phyloP scores from a whole-genome alignment of 208 protist genomes.

The Eutreptiella sp. region DNA sequence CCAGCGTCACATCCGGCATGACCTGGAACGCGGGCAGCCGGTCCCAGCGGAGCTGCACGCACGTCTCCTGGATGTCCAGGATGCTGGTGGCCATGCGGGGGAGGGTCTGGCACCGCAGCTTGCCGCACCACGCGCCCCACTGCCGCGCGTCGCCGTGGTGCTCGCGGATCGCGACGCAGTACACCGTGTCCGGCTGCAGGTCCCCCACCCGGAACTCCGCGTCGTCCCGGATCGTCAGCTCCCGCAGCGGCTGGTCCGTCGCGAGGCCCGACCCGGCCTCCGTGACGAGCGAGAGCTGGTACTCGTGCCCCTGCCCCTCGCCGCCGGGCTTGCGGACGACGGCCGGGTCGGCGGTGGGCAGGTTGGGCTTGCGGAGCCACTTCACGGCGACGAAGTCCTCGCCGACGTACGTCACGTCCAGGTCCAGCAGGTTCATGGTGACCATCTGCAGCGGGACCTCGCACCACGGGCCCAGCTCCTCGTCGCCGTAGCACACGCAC shows the following conservation, averaged over 20 bases:
- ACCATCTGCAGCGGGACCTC: slow-evolving; percentile 70
- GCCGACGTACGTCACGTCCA: slow-evolving; percentile 72
- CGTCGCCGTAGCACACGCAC: slow-evolving; percentile 63
- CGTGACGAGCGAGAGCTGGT: slow-evolving; percentile 63
- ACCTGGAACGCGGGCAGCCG: slow-evolving; percentile 57
- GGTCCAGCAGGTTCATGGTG: slow-evolving; percentile 78
- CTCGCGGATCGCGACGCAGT: slow-evolving; percentile 74
- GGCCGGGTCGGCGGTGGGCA: slow-evolving; percentile 46
- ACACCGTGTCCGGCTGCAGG: slow-evolving; percentile 71
- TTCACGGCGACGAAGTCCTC: slow-evolving; percentile 78
- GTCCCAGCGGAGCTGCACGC: slow-evolving; percentile 56
- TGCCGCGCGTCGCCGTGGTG: slow-evolving; percentile 61
- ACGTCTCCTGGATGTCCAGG: slow-evolving; percentile 66
- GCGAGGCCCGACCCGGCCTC: slow-evolving; percentile 44
- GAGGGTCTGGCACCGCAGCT: slow-evolving; percentile 67
- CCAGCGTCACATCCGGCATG: slow-evolving; percentile 70
- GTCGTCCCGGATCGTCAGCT: slow-evolving; percentile 58
- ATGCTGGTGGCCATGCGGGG: slow-evolving; percentile 54
- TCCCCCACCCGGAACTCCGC: slow-evolving; percentile 65
- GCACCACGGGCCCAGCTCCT: slow-evolving; percentile 68
- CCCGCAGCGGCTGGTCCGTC: slow-evolving; percentile 50
- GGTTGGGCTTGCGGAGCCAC: slow-evolving; percentile 69
- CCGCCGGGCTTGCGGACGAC: slow-evolving; percentile 47
- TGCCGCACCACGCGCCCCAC: slow-evolving; percentile 74
- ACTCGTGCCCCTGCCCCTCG: slow-evolving; percentile 54